Conservation (phyloP, 2,329 filamentous ascomycete genomes). For the Lasiodiplodia gonubiensis region DNA sequence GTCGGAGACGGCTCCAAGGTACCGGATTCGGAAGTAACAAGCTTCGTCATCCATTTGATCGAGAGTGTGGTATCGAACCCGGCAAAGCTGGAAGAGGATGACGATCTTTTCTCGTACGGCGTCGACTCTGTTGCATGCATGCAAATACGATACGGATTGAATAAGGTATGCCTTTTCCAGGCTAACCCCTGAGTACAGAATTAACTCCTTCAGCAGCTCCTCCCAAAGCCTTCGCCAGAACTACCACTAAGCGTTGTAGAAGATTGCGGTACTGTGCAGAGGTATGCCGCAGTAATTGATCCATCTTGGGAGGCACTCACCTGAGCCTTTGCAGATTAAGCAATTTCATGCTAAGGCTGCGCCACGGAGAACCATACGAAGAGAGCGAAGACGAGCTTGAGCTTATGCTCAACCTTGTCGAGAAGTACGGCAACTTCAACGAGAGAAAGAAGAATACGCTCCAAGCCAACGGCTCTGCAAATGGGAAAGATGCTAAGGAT, state of each 20-base stretch:
- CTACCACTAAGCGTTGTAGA: slow-evolving; percentile 66
- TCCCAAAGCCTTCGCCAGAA: slow-evolving; percentile 41
- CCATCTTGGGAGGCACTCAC: no score
- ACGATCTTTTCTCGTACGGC: slow-evolving; percentile 63
- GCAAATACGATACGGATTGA: slow-evolving; percentile 53
- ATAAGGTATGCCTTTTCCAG: neutral
- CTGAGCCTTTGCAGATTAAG: slow-evolving; percentile 34
- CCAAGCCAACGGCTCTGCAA: no score
- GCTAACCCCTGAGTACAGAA: neutral
- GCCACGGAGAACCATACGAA: slow-evolving; percentile 45
- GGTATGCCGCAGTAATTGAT: slow-evolving; percentile 21
- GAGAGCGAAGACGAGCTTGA: slow-evolving; percentile 45
- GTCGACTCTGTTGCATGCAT: slow-evolving; percentile 66
- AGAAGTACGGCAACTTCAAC: slow-evolving; percentile 55
- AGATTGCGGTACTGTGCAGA: slow-evolving; percentile 61
- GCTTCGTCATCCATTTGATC: slow-evolving; percentile 41
- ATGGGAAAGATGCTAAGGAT: neutral
- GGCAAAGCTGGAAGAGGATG: slow-evolving; percentile 39
- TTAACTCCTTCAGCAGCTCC: slow-evolving; percentile 34
- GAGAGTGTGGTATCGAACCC: slow-evolving; percentile 32
- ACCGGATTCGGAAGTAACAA: slow-evolving; percentile 42
- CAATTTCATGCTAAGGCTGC: slow-evolving; percentile 46
- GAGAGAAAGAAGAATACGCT: neutral
- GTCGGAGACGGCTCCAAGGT: slow-evolving; percentile 26
- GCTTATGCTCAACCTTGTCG: slow-evolving; percentile 55